Base-by-base conservation (phyloP, 495 filamentous ascomycete species). In the Arthonia radiata region DNA sequence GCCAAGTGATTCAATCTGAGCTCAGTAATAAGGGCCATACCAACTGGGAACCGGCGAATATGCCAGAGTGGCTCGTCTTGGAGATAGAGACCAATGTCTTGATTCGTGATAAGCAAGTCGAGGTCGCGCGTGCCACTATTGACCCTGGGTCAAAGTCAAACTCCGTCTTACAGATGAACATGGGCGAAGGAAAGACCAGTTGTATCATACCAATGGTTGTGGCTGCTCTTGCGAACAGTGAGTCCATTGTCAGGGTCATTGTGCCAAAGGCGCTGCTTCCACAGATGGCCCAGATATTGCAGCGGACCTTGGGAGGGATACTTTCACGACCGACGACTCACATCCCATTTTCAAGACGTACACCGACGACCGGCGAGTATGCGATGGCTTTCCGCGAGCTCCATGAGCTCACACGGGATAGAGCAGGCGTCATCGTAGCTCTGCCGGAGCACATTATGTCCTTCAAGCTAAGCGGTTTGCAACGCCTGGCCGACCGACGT, bases 1-100 rank as follows among this genome's bases (percentile, higher is more conserved):
- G 21, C 1, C 32, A 39, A 13, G 15, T 26, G 12, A 10, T 41
- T 15, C 9, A n/a, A 3, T 41, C 27, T 34, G 47, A 38, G 15
- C 13, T 1, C 29, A 49, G 7, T 1, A 34, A 25, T 35, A 23
- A 13, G 30, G 60, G 61, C 3, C 63, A 67, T 35, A 18, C 29
- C 4, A 64, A 62, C 29, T 70, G 63, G 64, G 18, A 42, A 0
- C 54, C 60, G 0, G 15, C 39, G 0, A 24, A 57, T 6, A 21
- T 27, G 4, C 46, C 57, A 0, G 64, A 70, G 27, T 67, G 61
- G 59, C 34, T 70, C 0, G 43, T 70, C 7, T 39, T 70, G 1
- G 64, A 70, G 31, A 55, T 70, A 18, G 64, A 70, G 9, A 34
- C 41, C 4, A 49, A 67, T 30, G 34, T 67, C 1, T 37, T 64